Conservation (phyloP, 2,329 filamentous ascomycete species). For the Colletotrichum sp. region DNA sequence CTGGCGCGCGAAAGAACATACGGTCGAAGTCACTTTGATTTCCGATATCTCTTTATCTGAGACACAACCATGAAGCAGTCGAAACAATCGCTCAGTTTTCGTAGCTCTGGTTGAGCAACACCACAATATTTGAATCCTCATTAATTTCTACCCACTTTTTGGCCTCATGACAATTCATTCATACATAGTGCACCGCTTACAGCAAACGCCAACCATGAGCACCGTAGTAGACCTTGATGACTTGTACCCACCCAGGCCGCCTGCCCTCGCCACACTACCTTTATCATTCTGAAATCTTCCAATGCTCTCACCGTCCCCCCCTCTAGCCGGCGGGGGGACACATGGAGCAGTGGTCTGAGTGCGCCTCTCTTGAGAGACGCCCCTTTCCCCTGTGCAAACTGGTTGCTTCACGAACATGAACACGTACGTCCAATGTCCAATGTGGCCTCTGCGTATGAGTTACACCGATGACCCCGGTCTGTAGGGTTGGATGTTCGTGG, state of each 20-base stretch:
- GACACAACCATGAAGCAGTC: background rate
- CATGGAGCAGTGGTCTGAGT: background rate
- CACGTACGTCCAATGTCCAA: background rate
- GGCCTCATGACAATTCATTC: background rate
- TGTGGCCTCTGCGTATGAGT: background rate
- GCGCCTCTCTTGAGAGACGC: background rate
- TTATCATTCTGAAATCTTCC: background rate
- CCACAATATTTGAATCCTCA: background rate
- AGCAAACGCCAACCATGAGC: background rate
- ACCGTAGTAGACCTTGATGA: background rate
- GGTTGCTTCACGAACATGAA: background rate
- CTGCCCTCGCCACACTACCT: background rate
- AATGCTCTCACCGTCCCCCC: background rate
- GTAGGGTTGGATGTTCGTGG: background rate
- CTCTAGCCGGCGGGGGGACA: background rate
- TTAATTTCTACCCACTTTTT: background rate
- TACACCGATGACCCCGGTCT: background rate
- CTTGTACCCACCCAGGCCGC: background rate
- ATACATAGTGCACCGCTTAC: background rate
- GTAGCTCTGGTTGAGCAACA: background rate
- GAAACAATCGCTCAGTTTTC: background rate
- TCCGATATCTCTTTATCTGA: background rate
- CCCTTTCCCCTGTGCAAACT: background rate
- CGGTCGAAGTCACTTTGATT: rapidly evolving
- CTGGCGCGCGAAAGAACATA: background rate